Conservation (phyloP, 495 filamentous ascomycete genomes). For the Penicillium bovifimosum region DNA sequence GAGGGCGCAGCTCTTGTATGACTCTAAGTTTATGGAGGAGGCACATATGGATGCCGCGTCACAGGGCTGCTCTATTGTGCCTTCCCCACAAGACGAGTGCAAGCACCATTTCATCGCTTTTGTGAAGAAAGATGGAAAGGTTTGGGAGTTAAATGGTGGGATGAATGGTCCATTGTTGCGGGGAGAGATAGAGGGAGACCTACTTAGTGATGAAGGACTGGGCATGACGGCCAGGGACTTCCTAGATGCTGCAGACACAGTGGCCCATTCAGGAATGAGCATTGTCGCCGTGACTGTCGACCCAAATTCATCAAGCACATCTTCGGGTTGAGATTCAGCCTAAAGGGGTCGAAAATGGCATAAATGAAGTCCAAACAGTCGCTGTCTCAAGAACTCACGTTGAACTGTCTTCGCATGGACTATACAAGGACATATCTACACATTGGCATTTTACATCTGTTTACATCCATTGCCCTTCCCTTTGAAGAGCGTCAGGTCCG, state of each 20-base stretch:
- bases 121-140: slow-evolving; percentile 60
- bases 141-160: slow-evolving; percentile 81
- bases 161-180: slow-evolving; percentile 68
- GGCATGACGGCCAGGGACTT: slow-evolving; percentile 59
- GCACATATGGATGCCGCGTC: slow-evolving; percentile 67
- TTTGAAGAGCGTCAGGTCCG: no score
- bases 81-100: slow-evolving; percentile 55
- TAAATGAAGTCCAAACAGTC: background rate
- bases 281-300: slow-evolving; percentile 45
- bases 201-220: slow-evolving; percentile 60
- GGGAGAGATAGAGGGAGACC: slow-evolving; percentile 59
- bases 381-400: background rate
- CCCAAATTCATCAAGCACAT: background rate
- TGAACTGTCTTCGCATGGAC: background rate
- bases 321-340: background rate
- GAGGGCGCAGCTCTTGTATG: slow-evolving; percentile 64
- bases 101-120: slow-evolving; percentile 76
- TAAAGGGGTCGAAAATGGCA: background rate
- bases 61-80: slow-evolving; percentile 61
- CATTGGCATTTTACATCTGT: background rate
- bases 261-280: slow-evolving; percentile 57
- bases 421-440: background rate
- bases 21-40: slow-evolving; percentile 57
- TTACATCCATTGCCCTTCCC: background rate
- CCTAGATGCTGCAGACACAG: slow-evolving; percentile 46